Base-by-base conservation (phyloP, 768 basidiomycete genomes). In the Cystofilobasidium ferigula region DNA sequence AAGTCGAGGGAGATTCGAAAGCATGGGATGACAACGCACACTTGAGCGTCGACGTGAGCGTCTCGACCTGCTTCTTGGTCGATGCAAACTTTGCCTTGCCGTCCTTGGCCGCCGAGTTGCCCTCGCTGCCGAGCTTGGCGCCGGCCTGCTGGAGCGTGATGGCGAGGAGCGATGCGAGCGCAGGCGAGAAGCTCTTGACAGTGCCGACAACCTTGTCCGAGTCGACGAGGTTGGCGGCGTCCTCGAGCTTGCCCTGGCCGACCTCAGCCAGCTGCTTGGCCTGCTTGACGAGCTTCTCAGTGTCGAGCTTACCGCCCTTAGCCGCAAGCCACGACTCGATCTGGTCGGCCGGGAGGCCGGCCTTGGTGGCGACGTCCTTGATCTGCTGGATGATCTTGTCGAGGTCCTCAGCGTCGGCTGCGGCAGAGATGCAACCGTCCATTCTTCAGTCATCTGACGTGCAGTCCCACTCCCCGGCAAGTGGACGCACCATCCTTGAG, bases 361-460 rank as follows among this genome's bases (percentile, higher is more conserved):
- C 74, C 56, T 72, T 72, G 68, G 72, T 75, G 57, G 73, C 74
- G 42, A 73, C 71, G 47, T 70, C 73, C 65, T 74, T 74, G 66
- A 73, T 63, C 69, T 75, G 73, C 63, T 71, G 67, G 71, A 75
- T 61, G 16, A 75, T 60, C 28, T 70, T 69, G 62, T 75, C 74
- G 60, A 75, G 69, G 64, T 75, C 74, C 65, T 71, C 73, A 35
- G 72, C 72, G 28, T 73, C 72, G n/a, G 72, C 73, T 75, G 65
- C 5, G 8, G 26, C 24, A 56, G 61, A 34, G 40, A 47, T 22
- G 57, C 30, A 34, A 8, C 5, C 34, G 32, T 30, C 30, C 57
- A 62, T 48, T 24, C 42, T 14, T 10, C 16, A 62, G 28, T 22
- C 53, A 18, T 36, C 28, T 12, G 22, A 3, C 30, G 35, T 12